A percentile compares a stretch with the other conserved stretches of the same genome.
Conservation (phyloP, 2,329 filamentous ascomycete species). For the Scedosporium boydii region DNA sequence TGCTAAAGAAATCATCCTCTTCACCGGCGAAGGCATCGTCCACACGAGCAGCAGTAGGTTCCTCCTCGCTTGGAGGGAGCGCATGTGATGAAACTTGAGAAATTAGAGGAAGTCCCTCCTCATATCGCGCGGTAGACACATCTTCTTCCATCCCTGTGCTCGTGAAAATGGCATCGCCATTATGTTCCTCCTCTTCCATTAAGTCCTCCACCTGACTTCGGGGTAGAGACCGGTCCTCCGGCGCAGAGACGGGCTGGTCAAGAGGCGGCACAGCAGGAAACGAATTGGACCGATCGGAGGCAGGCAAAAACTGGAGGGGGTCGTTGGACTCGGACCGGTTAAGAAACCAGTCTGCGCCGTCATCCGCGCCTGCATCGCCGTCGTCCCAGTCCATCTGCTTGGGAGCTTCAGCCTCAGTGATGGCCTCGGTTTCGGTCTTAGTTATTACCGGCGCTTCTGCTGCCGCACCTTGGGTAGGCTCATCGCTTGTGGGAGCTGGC, state of each 20-base stretch:
- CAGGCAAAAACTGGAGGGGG: slow-evolving; percentile 50
- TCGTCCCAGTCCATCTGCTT: neutral
- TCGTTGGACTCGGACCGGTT: slow-evolving; percentile 21
- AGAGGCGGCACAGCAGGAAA: slow-evolving; percentile 44
- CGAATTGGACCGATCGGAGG: slow-evolving; percentile 50
- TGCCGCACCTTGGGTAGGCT: neutral
- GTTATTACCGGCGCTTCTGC: neutral
- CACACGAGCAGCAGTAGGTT: slow-evolving; percentile 8
- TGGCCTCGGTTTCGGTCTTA: neutral
- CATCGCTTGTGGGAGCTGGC: neutral
- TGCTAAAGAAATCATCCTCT: slow-evolving; percentile 11
- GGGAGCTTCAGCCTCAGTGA: neutral
- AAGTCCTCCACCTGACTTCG: slow-evolving; percentile 5
- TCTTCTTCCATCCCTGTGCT: slow-evolving; percentile 22
- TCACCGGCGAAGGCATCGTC: slow-evolving; percentile 12
- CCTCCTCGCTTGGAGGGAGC: slow-evolving; percentile 10
- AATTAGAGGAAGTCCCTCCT: slow-evolving; percentile 61
- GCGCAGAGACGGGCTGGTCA: slow-evolving; percentile 2
- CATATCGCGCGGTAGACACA: slow-evolving; percentile 49
- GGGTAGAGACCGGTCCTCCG: neutral
- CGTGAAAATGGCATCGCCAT: slow-evolving; percentile 29
- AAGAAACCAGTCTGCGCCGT: neutral
- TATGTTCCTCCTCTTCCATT: slow-evolving; percentile 11
- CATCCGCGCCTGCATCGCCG: neutral
- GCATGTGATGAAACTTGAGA: slow-evolving; percentile 19